These are phyloP conservation scores for Pistacia vera DNA, from an alignment of 345 rosid species.

Conservation along the genomic window DNA sequence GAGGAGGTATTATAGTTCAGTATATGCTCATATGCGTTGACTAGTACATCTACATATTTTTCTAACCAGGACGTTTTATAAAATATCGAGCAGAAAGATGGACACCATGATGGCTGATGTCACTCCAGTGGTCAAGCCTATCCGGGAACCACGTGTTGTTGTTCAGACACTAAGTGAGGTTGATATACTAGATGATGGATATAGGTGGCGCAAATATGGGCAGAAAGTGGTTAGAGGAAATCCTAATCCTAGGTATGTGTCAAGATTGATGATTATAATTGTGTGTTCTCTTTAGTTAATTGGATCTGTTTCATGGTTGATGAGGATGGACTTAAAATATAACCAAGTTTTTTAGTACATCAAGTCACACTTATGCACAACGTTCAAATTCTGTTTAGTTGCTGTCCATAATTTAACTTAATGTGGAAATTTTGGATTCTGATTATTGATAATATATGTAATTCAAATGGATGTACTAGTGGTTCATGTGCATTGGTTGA, in stretches of 20 bases:
- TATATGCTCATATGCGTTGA: conserved; percentile 9
- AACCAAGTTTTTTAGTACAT: too few species aligned
- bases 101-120: conserved; percentile 67
- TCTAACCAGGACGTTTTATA: conserved; percentile 24
- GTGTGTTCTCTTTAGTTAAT: neutral
- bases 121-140: conserved; percentile 93
- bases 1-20: conserved; percentile 61
- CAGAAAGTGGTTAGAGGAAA: conserved; percentile 98
- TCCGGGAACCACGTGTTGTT: conserved; percentile 96
- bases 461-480: neutral
- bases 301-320: conserved; percentile 1
- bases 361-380: too few species aligned
- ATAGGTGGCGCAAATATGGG: conserved; percentile 99
- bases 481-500: too few species aligned
- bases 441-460: neutral
- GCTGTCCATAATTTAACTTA: neutral
- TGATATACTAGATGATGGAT: conserved; percentile 97
- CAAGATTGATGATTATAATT: conserved; percentile 14
- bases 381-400: too few species aligned
- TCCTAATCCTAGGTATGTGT: conserved; percentile 90
- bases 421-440: neutral
- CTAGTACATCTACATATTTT: conserved; percentile 9
- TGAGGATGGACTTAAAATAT: too few species aligned
- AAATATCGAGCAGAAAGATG: conserved; percentile 65
- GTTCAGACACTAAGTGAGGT: conserved; percentile 98